Base-by-base conservation (phyloP, 805 yeast genomes). In the Sugiyamaella chiloensis region DNA sequence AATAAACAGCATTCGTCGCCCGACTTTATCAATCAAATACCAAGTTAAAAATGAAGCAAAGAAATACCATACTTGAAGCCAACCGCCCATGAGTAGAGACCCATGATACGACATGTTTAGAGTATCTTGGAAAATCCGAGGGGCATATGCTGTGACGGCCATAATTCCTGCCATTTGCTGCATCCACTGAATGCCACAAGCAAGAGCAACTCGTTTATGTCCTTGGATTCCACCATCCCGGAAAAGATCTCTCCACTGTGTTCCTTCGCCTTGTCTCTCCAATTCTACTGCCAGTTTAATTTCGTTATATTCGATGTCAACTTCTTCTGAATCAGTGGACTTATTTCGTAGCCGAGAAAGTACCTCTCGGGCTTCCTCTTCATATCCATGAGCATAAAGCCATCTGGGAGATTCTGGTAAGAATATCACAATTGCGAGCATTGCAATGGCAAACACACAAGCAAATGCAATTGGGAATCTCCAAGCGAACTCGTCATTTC, bases 401-500 rank as follows among this genome's bases (percentile, higher is more conserved):
- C 51, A 47, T 47, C 51, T 34, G 7, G 51, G 51, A 9, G 48
- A 43, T 27, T 47, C 51, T 19, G 51, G 50, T 6, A 42, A 23
- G 12, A 46, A n/a, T 23, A 48, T 14, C 9, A 35, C 20, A 8
- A 48, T 32, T 11, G 23, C 31, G 2, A 48, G 31, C n/a, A 48
- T 46, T 6, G 43, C 32, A 16, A 42, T 17, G 14, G 83, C 14
- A 60, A 81, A 81, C 26, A 80, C 50, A 48, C 78, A 69, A 64
- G 83, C 89, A 59, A 82, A 67, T 1, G 84, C 80, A 51, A 83
- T 74, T 8, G 89, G 87, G 59, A 83, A 74, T 70, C 88, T 77
- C 87, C 87, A 83, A 14, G 81, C 70, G 26, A 72, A 46, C 12
- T 26, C 45, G 34, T 20, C 24, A 11, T 30, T 29, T 16, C 14